Evolutionary conservation across 148 eudicot species (phyloP).

Genomic region (Chenopodium formosanum): DNA sequence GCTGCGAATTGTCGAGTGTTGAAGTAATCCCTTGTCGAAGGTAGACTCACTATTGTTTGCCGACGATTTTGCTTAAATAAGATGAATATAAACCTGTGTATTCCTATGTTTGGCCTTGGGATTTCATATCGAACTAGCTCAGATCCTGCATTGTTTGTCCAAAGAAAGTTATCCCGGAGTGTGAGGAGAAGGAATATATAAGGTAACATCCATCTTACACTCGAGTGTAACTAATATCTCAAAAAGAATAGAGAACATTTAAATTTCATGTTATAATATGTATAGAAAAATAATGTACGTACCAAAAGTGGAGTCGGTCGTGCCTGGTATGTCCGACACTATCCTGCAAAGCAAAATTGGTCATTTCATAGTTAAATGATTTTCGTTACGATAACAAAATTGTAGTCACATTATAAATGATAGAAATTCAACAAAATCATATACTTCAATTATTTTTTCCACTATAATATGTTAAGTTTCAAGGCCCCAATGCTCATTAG

Average conservation of each 20-base stretch:
- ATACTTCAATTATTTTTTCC: too few species aligned
- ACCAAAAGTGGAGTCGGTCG: slow-evolving; percentile 87
- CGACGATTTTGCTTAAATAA: slow-evolving; percentile 71
- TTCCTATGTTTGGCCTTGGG: slow-evolving; percentile 93
- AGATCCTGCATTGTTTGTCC: slow-evolving; percentile 43
- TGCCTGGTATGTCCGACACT: slow-evolving; percentile 93
- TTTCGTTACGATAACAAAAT: not conserved
- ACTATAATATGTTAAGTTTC: too few species aligned
- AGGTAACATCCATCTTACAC: too few species aligned
- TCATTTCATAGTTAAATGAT: not conserved
- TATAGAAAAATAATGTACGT: not conserved
- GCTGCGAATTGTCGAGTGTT: slow-evolving; percentile 55
- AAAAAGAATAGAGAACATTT: too few species aligned
- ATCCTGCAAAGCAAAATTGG: slow-evolving; percentile 55
- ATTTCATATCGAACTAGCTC: slow-evolving; percentile 74
- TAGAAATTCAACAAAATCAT: too few species aligned
- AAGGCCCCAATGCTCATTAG: too few species aligned
- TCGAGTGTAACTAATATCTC: too few species aligned
- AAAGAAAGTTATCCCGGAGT: not conserved
- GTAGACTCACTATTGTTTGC: slow-evolving; percentile 29
- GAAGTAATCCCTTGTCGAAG: slow-evolving; percentile 66
- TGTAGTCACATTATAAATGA: too few species aligned
- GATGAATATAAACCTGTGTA: slow-evolving; percentile 75
- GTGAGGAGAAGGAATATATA: too few species aligned
- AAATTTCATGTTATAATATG: not conserved